Percentiles rank a stretch among this genome's conserved stretches.
These are phyloP conservation scores for Cicer arietinum DNA, from an alignment of 306 rosid species.

Conservation along the genomic window DNA sequence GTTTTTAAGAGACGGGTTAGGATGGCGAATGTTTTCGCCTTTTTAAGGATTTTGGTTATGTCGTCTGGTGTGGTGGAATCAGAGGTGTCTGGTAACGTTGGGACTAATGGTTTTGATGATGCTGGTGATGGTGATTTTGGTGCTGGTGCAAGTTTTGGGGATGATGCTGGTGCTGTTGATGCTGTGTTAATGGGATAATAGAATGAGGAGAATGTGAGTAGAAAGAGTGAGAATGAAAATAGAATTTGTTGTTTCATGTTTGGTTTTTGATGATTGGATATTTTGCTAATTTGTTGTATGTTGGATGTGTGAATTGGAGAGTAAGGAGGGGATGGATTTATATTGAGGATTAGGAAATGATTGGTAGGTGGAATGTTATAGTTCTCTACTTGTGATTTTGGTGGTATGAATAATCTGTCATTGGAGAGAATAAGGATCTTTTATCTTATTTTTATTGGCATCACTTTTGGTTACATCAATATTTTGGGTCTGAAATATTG, in stretches of 20 bases:
- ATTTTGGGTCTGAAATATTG: too few relatives aligned
- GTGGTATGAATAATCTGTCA: conserved; percentile 27
- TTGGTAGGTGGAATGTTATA: conserved; percentile 31
- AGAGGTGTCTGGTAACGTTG: conserved; percentile 43
- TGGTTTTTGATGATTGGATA: neutral
- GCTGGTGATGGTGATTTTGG: conserved; percentile 40
- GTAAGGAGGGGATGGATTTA: conserved; percentile 11
- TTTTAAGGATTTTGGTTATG: conserved; percentile 46
- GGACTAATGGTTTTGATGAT: conserved; percentile 47
- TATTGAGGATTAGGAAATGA: conserved; percentile 22
- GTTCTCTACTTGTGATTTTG: conserved; percentile 25
- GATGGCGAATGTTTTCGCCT: conserved; percentile 44
- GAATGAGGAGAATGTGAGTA: conserved; percentile 24
- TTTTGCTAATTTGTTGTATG: conserved; percentile 6
- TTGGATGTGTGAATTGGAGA: neutral
- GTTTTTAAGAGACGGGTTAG: conserved; percentile 42
- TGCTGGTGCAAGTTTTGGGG: conserved; percentile 34
- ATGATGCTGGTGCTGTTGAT: conserved; percentile 14
- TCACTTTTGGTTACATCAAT: neutral
- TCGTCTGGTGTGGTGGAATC: conserved; percentile 45
- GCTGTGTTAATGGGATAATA: conserved; percentile 24
- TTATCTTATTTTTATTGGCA: conserved; percentile 14
- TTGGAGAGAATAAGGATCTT: conserved; percentile 21
- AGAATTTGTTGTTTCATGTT: conserved; percentile 44
- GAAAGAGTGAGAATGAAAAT: conserved; percentile 32